Evolutionary conservation across 768 basidiomycete genomes (phyloP).

Genomic region (Flagelloscypha sp.): DNA sequence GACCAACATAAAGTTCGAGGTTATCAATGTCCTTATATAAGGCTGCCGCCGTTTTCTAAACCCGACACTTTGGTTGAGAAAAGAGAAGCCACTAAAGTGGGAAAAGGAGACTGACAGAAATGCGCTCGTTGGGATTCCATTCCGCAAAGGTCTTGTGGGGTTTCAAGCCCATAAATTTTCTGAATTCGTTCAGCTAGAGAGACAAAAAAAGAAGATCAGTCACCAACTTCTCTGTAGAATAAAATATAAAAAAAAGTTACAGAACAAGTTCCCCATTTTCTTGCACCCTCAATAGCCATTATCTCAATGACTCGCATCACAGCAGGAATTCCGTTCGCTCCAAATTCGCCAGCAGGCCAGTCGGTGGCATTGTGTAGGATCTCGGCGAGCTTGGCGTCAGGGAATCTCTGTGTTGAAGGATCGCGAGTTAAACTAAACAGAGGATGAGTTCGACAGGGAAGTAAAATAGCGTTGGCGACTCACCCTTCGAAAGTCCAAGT

Average conservation of each 20-base stretch:
- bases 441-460: not conserved
- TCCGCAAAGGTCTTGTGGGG: slow-evolving; percentile 58
- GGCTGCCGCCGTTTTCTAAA: slow-evolving; percentile 50
- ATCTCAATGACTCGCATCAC: slow-evolving; percentile 61
- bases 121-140: slow-evolving; percentile 58
- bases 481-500: slow-evolving; percentile 52
- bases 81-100: not conserved
- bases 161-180: slow-evolving; percentile 62
- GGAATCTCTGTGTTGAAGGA: slow-evolving; percentile 35
- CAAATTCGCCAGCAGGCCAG: slow-evolving; percentile 50
- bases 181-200: slow-evolving; percentile 58
- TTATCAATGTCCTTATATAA: slow-evolving; percentile 71
- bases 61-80: not conserved
- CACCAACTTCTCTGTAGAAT: not conserved
- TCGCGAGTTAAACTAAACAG: slow-evolving; percentile 1
- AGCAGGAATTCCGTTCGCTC: slow-evolving; percentile 61
- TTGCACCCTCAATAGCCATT: slow-evolving; percentile 56
- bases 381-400: slow-evolving; percentile 52
- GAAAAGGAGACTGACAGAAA: slow-evolving; percentile 33
- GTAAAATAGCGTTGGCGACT: slow-evolving; percentile 12
- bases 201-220: slow-evolving; percentile 3
- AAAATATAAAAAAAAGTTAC: slow-evolving; percentile 27
- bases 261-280: slow-evolving; percentile 67
- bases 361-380: slow-evolving; percentile 58
- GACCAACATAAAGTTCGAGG: slow-evolving; percentile 69